Conservation (phyloP, 345 rosid species). For the Hibiscus tridactylites region DNA sequence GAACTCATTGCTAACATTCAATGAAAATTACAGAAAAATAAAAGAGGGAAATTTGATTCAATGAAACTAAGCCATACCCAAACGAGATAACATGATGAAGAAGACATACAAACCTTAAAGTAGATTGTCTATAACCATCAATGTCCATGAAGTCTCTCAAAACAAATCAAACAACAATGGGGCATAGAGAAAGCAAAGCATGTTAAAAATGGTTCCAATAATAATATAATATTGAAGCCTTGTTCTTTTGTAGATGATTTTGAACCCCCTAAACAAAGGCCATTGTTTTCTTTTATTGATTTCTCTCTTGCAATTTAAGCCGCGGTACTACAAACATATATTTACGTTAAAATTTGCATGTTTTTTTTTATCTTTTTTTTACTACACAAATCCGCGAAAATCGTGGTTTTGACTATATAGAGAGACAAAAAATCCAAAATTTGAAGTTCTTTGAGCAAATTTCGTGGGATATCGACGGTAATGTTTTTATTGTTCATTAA, state of each 20-base stretch:
- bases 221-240: background rate
- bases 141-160: conserved; percentile 18
- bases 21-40: background rate
- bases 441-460: too few relatives aligned
- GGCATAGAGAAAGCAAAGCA: background rate
- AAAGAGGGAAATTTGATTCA: background rate
- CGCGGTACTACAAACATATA: too few relatives aligned
- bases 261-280: background rate
- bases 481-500: too few relatives aligned
- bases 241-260: conserved; percentile 10
- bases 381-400: too few relatives aligned
- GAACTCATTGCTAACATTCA: background rate
- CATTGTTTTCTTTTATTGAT: background rate
- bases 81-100: conserved; percentile 19
- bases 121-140: background rate
- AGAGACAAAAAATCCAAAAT: too few relatives aligned
- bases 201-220: background rate
- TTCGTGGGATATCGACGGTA: too few relatives aligned
- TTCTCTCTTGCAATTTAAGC: background rate
- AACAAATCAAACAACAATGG: background rate
- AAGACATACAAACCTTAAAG: conserved; percentile 25
- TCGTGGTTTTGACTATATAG: too few relatives aligned
- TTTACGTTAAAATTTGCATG: too few relatives aligned
- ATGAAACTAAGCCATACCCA: conserved; percentile 14
- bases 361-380: too few relatives aligned